Conservation (phyloP, 78 protist genomes). For the Pelomyxa schiedti region DNA sequence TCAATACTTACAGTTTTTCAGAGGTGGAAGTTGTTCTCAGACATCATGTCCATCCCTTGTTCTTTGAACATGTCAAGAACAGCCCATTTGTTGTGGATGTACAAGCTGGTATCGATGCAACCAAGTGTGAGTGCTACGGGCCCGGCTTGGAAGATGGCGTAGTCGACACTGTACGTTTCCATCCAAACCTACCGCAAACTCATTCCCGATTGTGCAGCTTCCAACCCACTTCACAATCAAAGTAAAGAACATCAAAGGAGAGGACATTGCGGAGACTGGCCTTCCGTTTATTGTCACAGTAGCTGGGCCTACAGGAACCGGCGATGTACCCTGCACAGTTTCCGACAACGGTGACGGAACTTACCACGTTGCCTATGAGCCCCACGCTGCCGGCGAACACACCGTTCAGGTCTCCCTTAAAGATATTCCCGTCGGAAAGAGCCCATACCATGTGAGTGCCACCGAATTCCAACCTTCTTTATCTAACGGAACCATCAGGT, state of each 20-base stretch:
- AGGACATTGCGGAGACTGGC: conserved; percentile 27
- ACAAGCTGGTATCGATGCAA: not conserved
- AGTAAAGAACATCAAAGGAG: conserved; percentile 27
- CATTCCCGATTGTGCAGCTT: conserved; percentile 7
- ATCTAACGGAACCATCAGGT: too few species aligned
- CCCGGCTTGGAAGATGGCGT: not conserved
- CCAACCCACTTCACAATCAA: conserved; percentile 42
- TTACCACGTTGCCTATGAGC: conserved; percentile 33
- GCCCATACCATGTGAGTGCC: too few species aligned
- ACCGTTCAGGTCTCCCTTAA: conserved; percentile 21
- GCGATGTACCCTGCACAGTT: conserved; percentile 24
- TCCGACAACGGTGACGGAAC: conserved; percentile 58
- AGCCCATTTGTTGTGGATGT: not conserved
- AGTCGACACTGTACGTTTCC: not conserved
- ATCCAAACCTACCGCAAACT: too few species aligned
- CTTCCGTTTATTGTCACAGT: conserved; percentile 27
- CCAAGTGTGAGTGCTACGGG: not conserved
- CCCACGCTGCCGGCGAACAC: conserved; percentile 24
- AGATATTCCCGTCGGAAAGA: conserved; percentile 26
- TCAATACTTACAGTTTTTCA: too few species aligned
- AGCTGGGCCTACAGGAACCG: conserved; percentile 45
- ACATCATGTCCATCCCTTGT: not conserved
- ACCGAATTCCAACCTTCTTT: too few species aligned
- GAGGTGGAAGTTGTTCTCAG: not conserved
- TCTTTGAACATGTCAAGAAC: not conserved